phyloP scores from a whole-genome alignment of 2,329 filamentous ascomycete genomes.

The Aspergillus alliaceus region DNA sequence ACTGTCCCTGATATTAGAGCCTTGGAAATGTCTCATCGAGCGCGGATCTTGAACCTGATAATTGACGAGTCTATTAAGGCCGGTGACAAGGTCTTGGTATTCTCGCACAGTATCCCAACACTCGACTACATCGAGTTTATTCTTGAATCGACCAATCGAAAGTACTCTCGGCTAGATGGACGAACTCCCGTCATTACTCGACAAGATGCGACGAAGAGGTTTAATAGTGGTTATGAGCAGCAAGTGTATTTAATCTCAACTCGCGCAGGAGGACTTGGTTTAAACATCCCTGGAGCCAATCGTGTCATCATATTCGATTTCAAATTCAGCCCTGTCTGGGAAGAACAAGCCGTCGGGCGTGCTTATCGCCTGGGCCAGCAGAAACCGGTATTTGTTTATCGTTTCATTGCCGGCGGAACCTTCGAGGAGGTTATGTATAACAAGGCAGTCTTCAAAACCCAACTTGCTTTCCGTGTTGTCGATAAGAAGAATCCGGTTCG shows the following conservation, averaged over 20 bases:
- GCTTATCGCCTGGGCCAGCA: conserved; percentile 82
- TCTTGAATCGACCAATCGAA: conserved; percentile 51
- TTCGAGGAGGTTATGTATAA: conserved; percentile 75
- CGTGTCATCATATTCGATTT: conserved; percentile 86
- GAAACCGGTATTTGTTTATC: conserved; percentile 82
- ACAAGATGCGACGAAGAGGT: conserved; percentile 64
- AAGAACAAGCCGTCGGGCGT: conserved; percentile 83
- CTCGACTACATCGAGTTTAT: conserved; percentile 67
- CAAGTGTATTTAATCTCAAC: conserved; percentile 79
- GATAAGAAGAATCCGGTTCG: conserved; percentile 78
- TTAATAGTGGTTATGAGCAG: conserved; percentile 59
- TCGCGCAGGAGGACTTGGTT: conserved; percentile 73
- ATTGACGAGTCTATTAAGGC: conserved; percentile 61
- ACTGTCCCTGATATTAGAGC: conserved; percentile 39
- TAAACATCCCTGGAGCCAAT: conserved; percentile 83
- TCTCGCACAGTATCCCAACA: conserved; percentile 70
- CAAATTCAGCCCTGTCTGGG: conserved; percentile 74
- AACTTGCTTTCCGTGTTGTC: conserved; percentile 75
- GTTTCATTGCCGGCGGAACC: conserved; percentile 74
- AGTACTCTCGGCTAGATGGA: conserved; percentile 67
- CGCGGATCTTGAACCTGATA: conserved; percentile 66
- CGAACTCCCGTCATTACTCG: conserved; percentile 56
- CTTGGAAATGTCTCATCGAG: conserved; percentile 65
- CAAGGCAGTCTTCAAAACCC: conserved; percentile 76
- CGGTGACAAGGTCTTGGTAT: conserved; percentile 76